phyloP scores from a whole-genome alignment of 2,329 filamentous ascomycete genomes.

The Paraphaeosphaeria sporulosa region DNA sequence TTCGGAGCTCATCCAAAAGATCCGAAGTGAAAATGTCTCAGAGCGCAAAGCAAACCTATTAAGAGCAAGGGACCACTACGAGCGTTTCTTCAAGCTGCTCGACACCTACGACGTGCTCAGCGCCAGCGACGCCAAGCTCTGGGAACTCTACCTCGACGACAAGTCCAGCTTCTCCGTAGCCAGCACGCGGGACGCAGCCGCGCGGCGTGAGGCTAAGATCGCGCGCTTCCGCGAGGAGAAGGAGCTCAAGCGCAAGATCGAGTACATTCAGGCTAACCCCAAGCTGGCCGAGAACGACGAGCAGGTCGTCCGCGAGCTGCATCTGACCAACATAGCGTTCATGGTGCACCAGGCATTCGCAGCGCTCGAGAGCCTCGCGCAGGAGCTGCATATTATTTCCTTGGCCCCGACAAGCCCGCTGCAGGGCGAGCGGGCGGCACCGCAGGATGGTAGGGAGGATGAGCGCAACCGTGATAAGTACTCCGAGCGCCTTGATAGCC shows the following conservation, averaged over 20 bases:
- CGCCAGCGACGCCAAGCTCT: slow-evolving; percentile 69
- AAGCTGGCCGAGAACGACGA: slow-evolving; percentile 77
- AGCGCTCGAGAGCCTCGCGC: slow-evolving; percentile 83
- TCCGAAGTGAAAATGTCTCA: slow-evolving; percentile 62
- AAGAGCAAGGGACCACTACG: slow-evolving; percentile 73
- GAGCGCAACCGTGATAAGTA: slow-evolving; percentile 62
- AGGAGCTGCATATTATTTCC: slow-evolving; percentile 83
- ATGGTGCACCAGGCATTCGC: slow-evolving; percentile 83
- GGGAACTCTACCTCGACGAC: slow-evolving; percentile 76
- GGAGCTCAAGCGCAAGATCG: slow-evolving; percentile 81
- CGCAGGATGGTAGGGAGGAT: slow-evolving; percentile 57
- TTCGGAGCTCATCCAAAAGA: slow-evolving; percentile 78
- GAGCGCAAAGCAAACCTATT: slow-evolving; percentile 68
- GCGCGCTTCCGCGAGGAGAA: slow-evolving; percentile 85
- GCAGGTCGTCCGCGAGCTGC: slow-evolving; percentile 78
- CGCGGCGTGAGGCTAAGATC: slow-evolving; percentile 84
- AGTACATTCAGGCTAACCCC: slow-evolving; percentile 69
- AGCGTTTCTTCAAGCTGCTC: slow-evolving; percentile 76
- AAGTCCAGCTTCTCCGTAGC: slow-evolving; percentile 77
- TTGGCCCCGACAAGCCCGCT: slow-evolving; percentile 68
- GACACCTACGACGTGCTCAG: slow-evolving; percentile 81
- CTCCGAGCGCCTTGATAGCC: slow-evolving; percentile 76
- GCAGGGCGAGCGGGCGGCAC: slow-evolving; percentile 41
- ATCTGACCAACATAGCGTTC: slow-evolving; percentile 77
- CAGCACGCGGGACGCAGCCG: slow-evolving; percentile 69